Percentiles rank a stretch among this genome's conserved stretches.
Evolutionary conservation across 768 basidiomycete species (phyloP).

Genomic region (Tephrocybe sp.): DNA sequence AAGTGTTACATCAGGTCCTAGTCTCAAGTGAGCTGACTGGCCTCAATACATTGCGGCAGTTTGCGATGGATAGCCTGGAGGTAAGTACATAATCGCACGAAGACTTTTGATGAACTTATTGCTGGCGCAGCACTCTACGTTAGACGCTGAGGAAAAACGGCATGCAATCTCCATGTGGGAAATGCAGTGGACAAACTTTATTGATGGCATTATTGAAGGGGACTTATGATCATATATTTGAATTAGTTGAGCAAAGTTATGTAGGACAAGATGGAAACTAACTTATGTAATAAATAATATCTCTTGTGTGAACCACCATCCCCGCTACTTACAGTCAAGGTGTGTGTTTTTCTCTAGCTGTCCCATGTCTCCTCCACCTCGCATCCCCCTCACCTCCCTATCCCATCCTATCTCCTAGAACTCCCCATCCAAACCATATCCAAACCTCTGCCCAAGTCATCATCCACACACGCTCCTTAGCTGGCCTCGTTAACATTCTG

Average conservation of each 20-base stretch:
- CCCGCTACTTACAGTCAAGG: constrained; percentile 14
- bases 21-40: constrained; percentile 67
- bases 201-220: constrained; percentile 7
- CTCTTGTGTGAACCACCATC: background rate
- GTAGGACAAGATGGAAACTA: background rate
- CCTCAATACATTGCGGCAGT: constrained; percentile 54
- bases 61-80: constrained; percentile 66
- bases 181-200: constrained; percentile 16
- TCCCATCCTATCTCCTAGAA: constrained; percentile 48
- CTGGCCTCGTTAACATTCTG: constrained; percentile 32
- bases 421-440: constrained; percentile 30
- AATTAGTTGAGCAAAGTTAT: background rate
- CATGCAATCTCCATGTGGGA: constrained; percentile 27
- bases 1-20: constrained; percentile 42
- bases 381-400: constrained; percentile 58
- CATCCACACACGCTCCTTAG: constrained; percentile 35
- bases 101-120: background rate
- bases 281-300: background rate
- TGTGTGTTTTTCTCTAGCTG: constrained; percentile 23
- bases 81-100: constrained; percentile 26
- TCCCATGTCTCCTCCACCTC: constrained; percentile 44
- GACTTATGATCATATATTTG: background rate
- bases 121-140: constrained; percentile 46
- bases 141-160: constrained; percentile 44
- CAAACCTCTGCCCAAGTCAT: constrained; percentile 36